Evolutionary conservation across 495 filamentous ascomycete genomes (phyloP).

Genomic region (Xylaria intraflava): DNA sequence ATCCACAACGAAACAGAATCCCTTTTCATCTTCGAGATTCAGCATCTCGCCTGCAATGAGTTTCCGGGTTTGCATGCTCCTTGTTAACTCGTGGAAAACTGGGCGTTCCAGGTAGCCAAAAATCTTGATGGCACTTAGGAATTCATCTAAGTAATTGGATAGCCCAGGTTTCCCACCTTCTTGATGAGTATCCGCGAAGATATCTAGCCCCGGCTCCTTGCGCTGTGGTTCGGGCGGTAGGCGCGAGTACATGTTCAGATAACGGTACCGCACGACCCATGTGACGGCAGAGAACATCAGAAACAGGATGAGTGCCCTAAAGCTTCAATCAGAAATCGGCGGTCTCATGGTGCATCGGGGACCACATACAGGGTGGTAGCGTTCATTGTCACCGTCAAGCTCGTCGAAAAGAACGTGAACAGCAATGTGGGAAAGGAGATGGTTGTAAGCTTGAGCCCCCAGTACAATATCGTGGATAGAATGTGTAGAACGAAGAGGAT

Average conservation of each 20-base stretch:
- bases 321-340: constrained; percentile 16
- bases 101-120: constrained; percentile 95
- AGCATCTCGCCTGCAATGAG: constrained; percentile 92
- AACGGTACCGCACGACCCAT: constrained; percentile 91
- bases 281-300: constrained; percentile 72
- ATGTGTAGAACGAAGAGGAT: constrained; percentile 52
- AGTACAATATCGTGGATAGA: constrained; percentile 73
- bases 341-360: background rate
- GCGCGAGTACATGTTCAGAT: constrained; percentile 89
- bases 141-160: constrained; percentile 93
- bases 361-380: constrained; percentile 77
- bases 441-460: constrained; percentile 74
- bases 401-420: constrained; percentile 92
- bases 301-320: constrained; percentile 68
- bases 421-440: constrained; percentile 85
- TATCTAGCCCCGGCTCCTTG: constrained; percentile 89
- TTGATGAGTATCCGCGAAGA: constrained; percentile 89
- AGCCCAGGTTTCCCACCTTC: constrained; percentile 85
- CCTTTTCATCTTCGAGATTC: constrained; percentile 93
- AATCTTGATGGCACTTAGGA: constrained; percentile 97
- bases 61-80: constrained; percentile 96
- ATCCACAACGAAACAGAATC: constrained; percentile 96
- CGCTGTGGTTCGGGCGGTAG: constrained; percentile 90
- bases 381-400: constrained; percentile 95
- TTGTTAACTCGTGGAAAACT: constrained; percentile 94